Conservation (phyloP, 1,284 basidiomycete species). For the Microbotryomycetes sp. region DNA sequence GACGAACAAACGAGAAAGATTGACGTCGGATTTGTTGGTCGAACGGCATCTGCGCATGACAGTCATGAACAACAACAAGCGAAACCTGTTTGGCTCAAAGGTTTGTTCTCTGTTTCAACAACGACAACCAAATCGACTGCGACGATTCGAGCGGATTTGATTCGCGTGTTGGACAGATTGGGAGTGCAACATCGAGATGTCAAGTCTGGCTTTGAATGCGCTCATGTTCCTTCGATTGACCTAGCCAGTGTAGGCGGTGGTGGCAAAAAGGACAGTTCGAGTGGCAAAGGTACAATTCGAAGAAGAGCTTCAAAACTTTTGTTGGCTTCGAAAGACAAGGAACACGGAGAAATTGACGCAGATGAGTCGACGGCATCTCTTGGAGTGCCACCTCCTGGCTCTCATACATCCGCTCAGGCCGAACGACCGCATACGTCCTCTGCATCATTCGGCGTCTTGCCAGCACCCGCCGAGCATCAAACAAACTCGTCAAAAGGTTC, state of each 20-base stretch:
- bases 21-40: constrained; percentile 18
- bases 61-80: constrained; percentile 7
- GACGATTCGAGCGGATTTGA: constrained; percentile 75
- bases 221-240: constrained; percentile 89
- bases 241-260: constrained; percentile 57
- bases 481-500: constrained; percentile 14
- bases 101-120: constrained; percentile 64
- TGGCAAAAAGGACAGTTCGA: constrained; percentile 33
- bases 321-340: constrained; percentile 48
- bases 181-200: constrained; percentile 89
- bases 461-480: constrained; percentile 5
- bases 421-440: constrained; percentile 25
- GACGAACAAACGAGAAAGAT: constrained; percentile 23
- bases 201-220: constrained; percentile 88
- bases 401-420: constrained; percentile 9
- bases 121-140: constrained; percentile 83
- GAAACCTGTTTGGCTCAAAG: constrained; percentile 40
- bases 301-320: constrained; percentile 70
- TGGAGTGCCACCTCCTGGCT: constrained; percentile 56
- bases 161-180: constrained; percentile 81
- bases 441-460: constrained; percentile 21
- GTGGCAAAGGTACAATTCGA: constrained; percentile 48
- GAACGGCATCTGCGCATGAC: constrained; percentile 4
- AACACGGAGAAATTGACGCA: constrained; percentile 44
- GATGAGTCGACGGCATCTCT: constrained; percentile 68